These are phyloP conservation scores for Isabelozyma heimii DNA, from an alignment of 805 yeast genomes.

Conservation along the genomic window DNA sequence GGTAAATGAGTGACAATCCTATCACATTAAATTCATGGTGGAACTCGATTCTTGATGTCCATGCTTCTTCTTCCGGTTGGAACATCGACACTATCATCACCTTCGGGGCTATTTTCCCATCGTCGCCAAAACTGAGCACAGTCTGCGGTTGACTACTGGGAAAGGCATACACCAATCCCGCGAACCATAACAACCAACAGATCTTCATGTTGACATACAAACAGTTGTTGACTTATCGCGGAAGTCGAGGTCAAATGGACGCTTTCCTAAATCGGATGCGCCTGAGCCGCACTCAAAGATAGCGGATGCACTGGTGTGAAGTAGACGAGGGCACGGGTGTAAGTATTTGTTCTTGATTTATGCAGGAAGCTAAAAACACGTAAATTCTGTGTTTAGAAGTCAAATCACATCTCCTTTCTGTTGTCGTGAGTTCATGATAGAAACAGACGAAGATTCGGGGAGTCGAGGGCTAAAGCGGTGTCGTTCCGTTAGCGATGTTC, in stretches of 20 bases:
- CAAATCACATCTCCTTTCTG: neutral
- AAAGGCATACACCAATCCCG: neutral
- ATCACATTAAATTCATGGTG: slow-evolving; percentile 56
- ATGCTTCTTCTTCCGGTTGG: slow-evolving; percentile 48
- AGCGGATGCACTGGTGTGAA: too few species aligned
- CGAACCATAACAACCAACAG: neutral
- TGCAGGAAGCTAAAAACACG: neutral
- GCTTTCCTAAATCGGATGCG: neutral
- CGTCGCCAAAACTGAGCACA: neutral
- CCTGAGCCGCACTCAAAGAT: neutral
- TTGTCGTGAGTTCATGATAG: neutral
- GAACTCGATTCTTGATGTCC: slow-evolving; percentile 49
- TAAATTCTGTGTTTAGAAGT: neutral
- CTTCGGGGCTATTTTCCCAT: slow-evolving; percentile 37
- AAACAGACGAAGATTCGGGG: neutral
- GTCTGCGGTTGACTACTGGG: neutral
- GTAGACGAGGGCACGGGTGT: neutral
- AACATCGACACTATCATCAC: slow-evolving; percentile 58
- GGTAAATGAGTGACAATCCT: slow-evolving; percentile 61
- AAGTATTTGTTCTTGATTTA: neutral
- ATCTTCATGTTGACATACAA: neutral
- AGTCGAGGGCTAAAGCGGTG: neutral
- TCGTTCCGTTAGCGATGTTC: neutral
- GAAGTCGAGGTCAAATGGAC: neutral
- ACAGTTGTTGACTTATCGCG: too few species aligned